Evolutionary conservation across 176 grass and related monocot species (phyloP).

Genomic region (Poa annua): DNA sequence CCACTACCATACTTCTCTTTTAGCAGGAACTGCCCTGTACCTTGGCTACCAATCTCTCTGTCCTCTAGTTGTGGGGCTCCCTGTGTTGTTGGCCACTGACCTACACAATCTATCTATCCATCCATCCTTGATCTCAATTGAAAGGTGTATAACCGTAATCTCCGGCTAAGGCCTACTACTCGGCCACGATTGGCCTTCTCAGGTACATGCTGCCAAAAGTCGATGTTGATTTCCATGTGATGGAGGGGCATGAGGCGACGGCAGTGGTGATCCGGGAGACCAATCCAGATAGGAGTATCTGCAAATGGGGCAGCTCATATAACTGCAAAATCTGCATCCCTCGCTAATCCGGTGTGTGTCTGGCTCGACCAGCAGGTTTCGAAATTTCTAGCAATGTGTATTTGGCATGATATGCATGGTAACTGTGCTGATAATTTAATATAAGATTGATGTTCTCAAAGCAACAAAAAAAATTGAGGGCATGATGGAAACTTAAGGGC

Average conservation of each 20-base stretch:
- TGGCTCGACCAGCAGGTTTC: neutral
- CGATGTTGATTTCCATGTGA: neutral
- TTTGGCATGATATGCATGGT: neutral
- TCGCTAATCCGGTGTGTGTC: neutral
- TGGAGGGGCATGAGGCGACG: neutral
- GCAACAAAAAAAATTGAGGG: neutral
- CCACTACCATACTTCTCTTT: neutral
- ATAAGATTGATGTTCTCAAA: neutral
- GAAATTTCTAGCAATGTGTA: neutral
- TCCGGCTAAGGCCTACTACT: neutral
- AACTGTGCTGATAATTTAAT: neutral
- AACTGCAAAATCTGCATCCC: neutral
- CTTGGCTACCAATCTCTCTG: neutral
- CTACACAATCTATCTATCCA: slow-evolving; percentile 13
- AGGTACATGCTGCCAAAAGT: neutral
- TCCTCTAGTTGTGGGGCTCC: neutral
- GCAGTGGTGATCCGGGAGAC: neutral
- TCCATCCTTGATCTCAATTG: neutral
- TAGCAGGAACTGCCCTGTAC: neutral
- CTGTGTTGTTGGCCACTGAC: slow-evolving; percentile 1
- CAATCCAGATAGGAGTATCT: neutral
- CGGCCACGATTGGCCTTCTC: neutral
- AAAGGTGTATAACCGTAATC: neutral
- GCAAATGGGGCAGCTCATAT: neutral
- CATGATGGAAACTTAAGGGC: neutral